These are phyloP conservation scores for Tulasnella sp. DNA, from an alignment of 768 basidiomycete species.

Conservation along the genomic window DNA sequence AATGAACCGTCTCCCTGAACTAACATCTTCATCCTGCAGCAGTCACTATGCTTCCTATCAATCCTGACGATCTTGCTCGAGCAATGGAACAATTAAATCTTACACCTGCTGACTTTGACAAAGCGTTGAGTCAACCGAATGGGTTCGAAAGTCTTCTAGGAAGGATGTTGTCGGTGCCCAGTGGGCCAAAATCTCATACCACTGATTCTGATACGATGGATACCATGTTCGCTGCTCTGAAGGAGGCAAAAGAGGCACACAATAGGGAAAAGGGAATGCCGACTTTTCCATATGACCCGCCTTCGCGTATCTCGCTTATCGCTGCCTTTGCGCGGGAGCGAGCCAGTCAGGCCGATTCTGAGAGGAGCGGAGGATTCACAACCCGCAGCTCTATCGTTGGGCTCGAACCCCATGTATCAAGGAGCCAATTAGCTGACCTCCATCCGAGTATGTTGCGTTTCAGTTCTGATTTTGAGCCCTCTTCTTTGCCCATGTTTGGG, in stretches of 20 bases:
- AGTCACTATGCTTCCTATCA: background rate
- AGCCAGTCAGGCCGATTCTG: background rate
- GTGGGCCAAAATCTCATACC: background rate
- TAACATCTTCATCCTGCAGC: background rate
- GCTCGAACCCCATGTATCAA: constrained; percentile 15
- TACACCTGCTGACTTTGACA: background rate
- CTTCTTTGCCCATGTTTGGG: background rate
- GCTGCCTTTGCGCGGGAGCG: background rate
- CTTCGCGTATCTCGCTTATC: background rate
- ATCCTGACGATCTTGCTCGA: constrained; percentile 12
- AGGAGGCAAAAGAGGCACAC: background rate
- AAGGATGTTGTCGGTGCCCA: background rate
- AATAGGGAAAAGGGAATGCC: constrained; percentile 1
- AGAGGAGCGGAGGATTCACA: background rate
- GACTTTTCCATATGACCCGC: background rate
- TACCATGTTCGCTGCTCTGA: background rate
- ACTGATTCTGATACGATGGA: background rate
- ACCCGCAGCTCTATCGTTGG: constrained; percentile 3
- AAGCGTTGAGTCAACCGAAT: constrained; percentile 1
- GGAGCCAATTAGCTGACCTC: background rate
- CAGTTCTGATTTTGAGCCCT: background rate
- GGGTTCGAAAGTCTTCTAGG: background rate
- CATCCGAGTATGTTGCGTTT: background rate
- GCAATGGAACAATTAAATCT: constrained; percentile 12
- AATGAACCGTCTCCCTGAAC: background rate